Evolutionary conservation across 371 early-diverging fungal genomes (phyloP).

Genomic region (Choanephora cucurbitarum): DNA sequence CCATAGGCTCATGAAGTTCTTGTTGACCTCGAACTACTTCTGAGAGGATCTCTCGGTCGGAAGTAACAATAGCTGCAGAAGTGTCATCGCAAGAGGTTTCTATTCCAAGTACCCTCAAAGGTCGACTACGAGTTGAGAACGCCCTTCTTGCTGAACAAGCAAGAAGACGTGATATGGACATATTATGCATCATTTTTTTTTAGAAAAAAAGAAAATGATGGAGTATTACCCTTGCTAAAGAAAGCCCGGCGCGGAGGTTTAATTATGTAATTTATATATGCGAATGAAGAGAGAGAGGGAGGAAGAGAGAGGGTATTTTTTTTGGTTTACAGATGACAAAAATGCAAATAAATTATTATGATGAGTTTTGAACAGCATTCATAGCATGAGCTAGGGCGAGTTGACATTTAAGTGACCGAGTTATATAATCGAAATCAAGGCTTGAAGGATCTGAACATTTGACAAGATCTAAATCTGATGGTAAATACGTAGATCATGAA

Average conservation of each 20-base stretch:
- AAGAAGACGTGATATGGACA: constrained; percentile 4
- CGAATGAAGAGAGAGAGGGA: too few species aligned
- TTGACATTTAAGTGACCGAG: constrained; percentile 28
- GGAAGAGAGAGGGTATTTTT: constrained; percentile 1
- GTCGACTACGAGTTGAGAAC: constrained; percentile 11
- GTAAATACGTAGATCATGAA: background rate
- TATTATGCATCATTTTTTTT: background rate
- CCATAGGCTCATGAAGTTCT: constrained; percentile 74
- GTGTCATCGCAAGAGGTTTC: constrained; percentile 90
- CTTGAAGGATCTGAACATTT: constrained; percentile 22
- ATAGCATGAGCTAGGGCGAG: constrained; percentile 28
- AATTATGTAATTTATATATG: background rate
- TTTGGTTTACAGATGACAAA: background rate
- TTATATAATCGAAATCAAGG: constrained; percentile 21
- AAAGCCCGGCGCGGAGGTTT: background rate
- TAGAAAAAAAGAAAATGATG: background rate
- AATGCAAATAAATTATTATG: background rate
- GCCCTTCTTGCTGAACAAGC: constrained; percentile 2
- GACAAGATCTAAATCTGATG: constrained; percentile 20
- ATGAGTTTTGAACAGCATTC: constrained; percentile 26
- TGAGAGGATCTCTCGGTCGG: constrained; percentile 65
- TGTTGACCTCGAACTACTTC: constrained; percentile 72
- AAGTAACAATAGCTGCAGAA: constrained; percentile 76
- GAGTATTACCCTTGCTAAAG: background rate
- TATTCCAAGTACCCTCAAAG: constrained; percentile 65